Evolutionary conservation across 306 rosid genomes (phyloP).

Genomic region (Rosa chinensis): DNA sequence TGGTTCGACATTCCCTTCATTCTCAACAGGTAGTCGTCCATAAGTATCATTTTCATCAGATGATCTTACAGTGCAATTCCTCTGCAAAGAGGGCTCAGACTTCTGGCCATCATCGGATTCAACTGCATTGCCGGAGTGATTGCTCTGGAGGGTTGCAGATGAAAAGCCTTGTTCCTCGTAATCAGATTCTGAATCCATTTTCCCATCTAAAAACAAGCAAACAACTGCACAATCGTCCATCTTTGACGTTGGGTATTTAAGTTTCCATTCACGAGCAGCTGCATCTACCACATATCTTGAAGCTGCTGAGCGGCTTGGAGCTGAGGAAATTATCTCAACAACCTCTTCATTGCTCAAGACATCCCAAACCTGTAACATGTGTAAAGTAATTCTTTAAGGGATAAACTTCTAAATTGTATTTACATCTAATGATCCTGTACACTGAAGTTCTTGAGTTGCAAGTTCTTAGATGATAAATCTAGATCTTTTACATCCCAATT

Average conservation of each 20-base stretch:
- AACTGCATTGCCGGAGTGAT: conserved; percentile 72
- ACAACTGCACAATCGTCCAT: conserved; percentile 99
- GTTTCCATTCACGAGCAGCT: conserved; percentile 88
- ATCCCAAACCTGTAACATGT: conserved; percentile 77
- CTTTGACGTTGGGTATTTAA: conserved; percentile 88
- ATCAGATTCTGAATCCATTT: conserved; percentile 96
- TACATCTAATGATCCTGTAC: background rate
- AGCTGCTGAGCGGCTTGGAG: conserved; percentile 69
- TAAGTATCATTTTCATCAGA: conserved; percentile 62
- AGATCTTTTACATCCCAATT: background rate
- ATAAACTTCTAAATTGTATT: background rate
- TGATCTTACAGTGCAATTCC: conserved; percentile 83
- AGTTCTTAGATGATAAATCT: background rate
- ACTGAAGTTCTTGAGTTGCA: background rate
- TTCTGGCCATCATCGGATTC: conserved; percentile 88
- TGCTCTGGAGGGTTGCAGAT: conserved; percentile 88
- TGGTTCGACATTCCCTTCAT: conserved; percentile 47
- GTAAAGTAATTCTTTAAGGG: background rate
- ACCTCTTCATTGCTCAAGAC: conserved; percentile 96
- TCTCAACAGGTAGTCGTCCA: conserved; percentile 41
- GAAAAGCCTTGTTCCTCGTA: conserved; percentile 81
- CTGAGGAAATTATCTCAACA: conserved; percentile 75
- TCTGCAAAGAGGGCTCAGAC: conserved; percentile 73
- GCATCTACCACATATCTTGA: conserved; percentile 79
- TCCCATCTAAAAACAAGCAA: conserved; percentile 82